These are phyloP conservation scores for Echeveria elegans DNA, from an alignment of 164 flowering plant species.

Conservation along the genomic window DNA sequence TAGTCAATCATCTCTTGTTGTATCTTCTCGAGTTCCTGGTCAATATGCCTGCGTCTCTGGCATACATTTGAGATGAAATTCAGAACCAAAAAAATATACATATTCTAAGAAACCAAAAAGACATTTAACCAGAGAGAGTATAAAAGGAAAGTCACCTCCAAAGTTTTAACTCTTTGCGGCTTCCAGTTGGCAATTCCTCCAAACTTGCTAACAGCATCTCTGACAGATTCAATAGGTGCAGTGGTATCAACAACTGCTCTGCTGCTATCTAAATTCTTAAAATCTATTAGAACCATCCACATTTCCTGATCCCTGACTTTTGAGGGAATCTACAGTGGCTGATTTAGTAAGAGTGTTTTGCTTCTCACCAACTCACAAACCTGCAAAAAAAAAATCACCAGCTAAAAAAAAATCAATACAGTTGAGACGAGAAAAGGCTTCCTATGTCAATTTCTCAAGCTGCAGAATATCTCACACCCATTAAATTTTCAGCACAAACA, in stretches of 20 bases:
- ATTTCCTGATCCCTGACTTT: not conserved
- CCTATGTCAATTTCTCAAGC: no score
- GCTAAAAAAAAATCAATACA: no score
- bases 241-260: not conserved
- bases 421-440: no score
- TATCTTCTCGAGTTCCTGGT: conserved; percentile 1
- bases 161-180: not conserved
- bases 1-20: conserved; percentile 3
- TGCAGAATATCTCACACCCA: no score
- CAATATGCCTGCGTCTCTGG: not conserved
- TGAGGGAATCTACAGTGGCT: not conserved
- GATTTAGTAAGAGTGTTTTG: not conserved
- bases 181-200: conserved; percentile 4
- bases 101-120: not conserved
- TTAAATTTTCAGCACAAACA: no score
- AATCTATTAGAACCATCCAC: not conserved
- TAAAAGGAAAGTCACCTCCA: not conserved
- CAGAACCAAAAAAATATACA: not conserved
- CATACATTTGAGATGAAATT: not conserved
- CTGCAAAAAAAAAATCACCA: not conserved
- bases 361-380: not conserved
- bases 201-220: conserved; percentile 2
- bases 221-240: conserved; percentile 4
- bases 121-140: not conserved
- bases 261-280: not conserved